These are phyloP conservation scores for Pseudonitzschia pungens DNA, from an alignment of 108 stramenopile species.

Conservation along the genomic window DNA sequence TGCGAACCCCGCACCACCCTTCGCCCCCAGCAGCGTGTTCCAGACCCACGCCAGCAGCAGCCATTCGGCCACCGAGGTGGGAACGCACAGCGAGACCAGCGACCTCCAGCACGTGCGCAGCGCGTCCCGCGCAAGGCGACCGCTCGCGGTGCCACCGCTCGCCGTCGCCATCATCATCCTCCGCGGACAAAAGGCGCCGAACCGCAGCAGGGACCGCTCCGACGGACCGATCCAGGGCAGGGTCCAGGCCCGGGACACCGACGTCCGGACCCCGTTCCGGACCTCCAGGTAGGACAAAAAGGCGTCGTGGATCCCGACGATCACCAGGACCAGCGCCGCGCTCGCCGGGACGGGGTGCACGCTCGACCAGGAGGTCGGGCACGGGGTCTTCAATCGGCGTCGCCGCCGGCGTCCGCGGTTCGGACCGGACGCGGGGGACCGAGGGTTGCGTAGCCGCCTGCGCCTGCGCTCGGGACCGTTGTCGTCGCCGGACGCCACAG, in stretches of 20 bases:
- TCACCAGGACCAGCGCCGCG: slow-evolving; percentile 18
- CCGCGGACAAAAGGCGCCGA: slow-evolving; percentile 40
- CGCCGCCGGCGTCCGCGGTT: background rate
- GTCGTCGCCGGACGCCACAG: background rate
- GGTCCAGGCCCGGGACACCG: slow-evolving; percentile 22
- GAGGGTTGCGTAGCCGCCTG: background rate
- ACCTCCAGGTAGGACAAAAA: slow-evolving; percentile 32
- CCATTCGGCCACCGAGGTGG: slow-evolving; percentile 33
- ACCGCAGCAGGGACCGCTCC: slow-evolving; percentile 22
- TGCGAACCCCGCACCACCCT: background rate
- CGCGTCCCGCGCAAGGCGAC: no score
- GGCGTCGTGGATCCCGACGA: slow-evolving; percentile 32
- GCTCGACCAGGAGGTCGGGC: no score
- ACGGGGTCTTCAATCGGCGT: background rate
- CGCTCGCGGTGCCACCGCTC: background rate
- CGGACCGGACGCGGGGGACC: no score
- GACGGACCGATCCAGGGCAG: slow-evolving; percentile 38
- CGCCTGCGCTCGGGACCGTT: background rate
- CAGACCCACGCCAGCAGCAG: slow-evolving; percentile 28
- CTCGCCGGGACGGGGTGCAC: slow-evolving; percentile 10
- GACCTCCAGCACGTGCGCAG: background rate
- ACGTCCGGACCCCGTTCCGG: slow-evolving; percentile 17
- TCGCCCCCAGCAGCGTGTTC: background rate
- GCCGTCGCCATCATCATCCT: slow-evolving; percentile 1
- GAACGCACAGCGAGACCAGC: slow-evolving; percentile 16